A percentile compares a stretch with the other conserved stretches of the same genome.
Evolutionary conservation across 2,329 filamentous ascomycete species (phyloP).

Genomic region (Colletotrichum sansevieriae): DNA sequence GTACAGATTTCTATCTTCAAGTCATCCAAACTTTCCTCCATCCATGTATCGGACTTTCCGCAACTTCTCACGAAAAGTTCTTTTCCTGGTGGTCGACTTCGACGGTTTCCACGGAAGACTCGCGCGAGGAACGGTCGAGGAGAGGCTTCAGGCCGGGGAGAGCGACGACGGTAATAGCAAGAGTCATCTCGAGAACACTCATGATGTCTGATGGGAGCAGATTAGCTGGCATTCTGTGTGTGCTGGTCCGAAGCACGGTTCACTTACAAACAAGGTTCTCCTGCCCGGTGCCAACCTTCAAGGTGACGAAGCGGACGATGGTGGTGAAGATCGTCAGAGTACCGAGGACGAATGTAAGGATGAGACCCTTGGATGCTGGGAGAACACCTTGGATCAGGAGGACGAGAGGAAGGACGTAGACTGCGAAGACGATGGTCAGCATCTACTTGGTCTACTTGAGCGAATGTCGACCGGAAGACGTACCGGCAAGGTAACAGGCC

Average conservation of each 20-base stretch:
- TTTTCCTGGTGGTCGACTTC: constrained; percentile 32
- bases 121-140: constrained; percentile 29
- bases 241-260: too few species aligned
- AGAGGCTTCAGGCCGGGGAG: constrained; percentile 46
- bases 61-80: constrained; percentile 12
- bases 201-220: constrained; percentile 38
- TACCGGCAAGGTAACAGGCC: constrained; percentile 50
- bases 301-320: constrained; percentile 45
- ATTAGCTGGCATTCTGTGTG: too few species aligned
- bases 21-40: too few species aligned
- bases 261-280: constrained; percentile 47
- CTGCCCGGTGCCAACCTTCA: constrained; percentile 46
- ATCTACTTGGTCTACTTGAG: background rate
- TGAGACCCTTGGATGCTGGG: constrained; percentile 43
- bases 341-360: constrained; percentile 45
- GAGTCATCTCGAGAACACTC: constrained; percentile 44
- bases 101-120: constrained; percentile 30
- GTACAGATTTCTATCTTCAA: too few species aligned
- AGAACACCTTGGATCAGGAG: constrained; percentile 47
- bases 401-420: constrained; percentile 50
- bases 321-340: constrained; percentile 46
- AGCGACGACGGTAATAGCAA: constrained; percentile 44
- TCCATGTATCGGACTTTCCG: background rate
- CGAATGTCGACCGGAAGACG: too few species aligned
- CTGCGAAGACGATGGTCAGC: constrained; percentile 38